Evolutionary conservation across 345 rosid species (phyloP), one percentile per base, ranked within the genome.

Genomic region (Odontarrhena argentea): DNA sequence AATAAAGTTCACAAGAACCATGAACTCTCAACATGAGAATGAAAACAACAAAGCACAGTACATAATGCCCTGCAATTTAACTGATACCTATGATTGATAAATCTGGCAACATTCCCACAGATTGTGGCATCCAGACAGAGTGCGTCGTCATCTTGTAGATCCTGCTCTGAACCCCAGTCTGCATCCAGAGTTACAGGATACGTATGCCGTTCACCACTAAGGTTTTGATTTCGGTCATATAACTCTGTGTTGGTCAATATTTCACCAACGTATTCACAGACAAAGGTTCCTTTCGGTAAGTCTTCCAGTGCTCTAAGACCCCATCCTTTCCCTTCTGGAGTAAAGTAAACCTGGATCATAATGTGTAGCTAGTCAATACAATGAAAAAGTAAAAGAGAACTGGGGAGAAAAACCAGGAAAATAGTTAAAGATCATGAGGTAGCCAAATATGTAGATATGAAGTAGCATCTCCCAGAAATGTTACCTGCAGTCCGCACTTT

Each of bases 221-320:
- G 55, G 38, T 46, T 79, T 64, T 46, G 36, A 56, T 86, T 88
- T 69, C 96, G 79, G 43, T 84, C 77, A 8, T 77, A 61, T 65
- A 84, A 73, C 83, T 94, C 99, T 0, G 74, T 80, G 75, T 69
- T 83, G 59, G 96, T 91, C 63, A 94, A 57, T 65, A 94, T 80
- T 76, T 94, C 99, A 55, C 99, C 97, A 55, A 81, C 78, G 63
- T 84, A 91, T 76, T 91, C 99, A 49, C 89, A 91, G 13, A 94
- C 82, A 81, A 88, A 87, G 7, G 92, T 71, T 72, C 99, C 99
- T 83, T 88, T 94, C 25, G 94, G 91, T 80, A 94, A 79, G 73
- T 88, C 84, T 57, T 81, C 82, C 48, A 88, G 81, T 57, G 97
- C 77, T 73, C 85, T 80, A 37, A 94, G 73, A 67, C 99, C 99